Percentiles rank a stretch among this genome's conserved stretches.
Conservation (phyloP, 2,329 filamentous ascomycete species). For the Aspergillus udagawae region DNA sequence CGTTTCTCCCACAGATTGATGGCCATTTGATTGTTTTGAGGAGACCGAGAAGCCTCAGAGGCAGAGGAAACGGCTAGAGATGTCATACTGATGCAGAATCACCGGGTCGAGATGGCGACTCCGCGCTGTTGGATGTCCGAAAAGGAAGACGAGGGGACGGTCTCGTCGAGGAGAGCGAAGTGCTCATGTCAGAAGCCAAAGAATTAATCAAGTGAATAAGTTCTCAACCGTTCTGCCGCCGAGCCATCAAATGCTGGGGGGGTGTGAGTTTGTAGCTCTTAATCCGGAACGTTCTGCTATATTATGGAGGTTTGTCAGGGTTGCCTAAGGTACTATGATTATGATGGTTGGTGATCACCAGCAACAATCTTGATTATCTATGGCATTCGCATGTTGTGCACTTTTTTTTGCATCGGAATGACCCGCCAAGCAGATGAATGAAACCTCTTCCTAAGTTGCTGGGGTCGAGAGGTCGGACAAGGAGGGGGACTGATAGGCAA, state of each 20-base stretch:
- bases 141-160: conserved; percentile 14
- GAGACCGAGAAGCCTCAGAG: conserved; percentile 6
- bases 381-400: not conserved
- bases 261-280: not conserved
- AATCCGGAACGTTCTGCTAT: not conserved
- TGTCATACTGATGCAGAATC: not conserved
- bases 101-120: conserved; percentile 8
- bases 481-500: conserved; percentile 1
- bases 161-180: conserved; percentile 16
- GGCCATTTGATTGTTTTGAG: conserved; percentile 10
- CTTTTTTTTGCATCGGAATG: not conserved
- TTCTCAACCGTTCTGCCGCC: not conserved
- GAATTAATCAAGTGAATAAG: not conserved
- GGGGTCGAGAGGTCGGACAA: conserved; percentile 3
- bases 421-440: not conserved
- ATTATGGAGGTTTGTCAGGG: not conserved
- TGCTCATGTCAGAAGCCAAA: conserved; percentile 18
- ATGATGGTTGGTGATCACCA: not conserved
- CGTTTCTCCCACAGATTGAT: conserved; percentile 22
- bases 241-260: not conserved
- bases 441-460: not conserved
- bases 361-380: not conserved
- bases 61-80: conserved; percentile 5
- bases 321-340: not conserved
- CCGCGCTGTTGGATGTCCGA: conserved; percentile 9